Evolutionary conservation across 1,139 yeast species (phyloP).

Genomic region (Spencermartinsiella ligniputridi): DNA sequence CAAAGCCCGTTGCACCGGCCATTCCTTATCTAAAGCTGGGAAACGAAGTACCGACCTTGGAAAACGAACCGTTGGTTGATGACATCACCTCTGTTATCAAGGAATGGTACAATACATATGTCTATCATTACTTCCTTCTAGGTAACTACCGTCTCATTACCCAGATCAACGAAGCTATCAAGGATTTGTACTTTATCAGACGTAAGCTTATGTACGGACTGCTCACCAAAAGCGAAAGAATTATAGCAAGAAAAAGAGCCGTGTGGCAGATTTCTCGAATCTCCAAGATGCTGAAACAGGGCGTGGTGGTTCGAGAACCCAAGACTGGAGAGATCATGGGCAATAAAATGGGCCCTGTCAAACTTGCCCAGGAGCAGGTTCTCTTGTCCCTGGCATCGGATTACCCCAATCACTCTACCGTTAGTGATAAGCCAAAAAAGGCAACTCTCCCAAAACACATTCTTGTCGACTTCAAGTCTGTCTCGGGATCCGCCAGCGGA

Average conservation of each 20-base stretch:
- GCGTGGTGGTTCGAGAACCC: slow-evolving; percentile 73
- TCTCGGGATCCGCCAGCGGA: slow-evolving; percentile 50
- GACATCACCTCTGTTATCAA: slow-evolving; percentile 32
- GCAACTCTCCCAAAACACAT: slow-evolving; percentile 62
- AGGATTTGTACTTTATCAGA: slow-evolving; percentile 60
- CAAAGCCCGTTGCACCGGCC: slow-evolving; percentile 26
- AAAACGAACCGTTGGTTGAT: slow-evolving; percentile 30
- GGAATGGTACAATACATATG: slow-evolving; percentile 33
- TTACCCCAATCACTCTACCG: slow-evolving; percentile 49
- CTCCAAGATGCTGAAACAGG: slow-evolving; percentile 61
- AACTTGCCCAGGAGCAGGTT: slow-evolving; percentile 63
- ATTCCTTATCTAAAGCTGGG: slow-evolving; percentile 30
- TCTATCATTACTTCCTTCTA: slow-evolving; percentile 29
- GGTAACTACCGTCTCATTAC: slow-evolving; percentile 37
- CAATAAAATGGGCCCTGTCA: slow-evolving; percentile 44
- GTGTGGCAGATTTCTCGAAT: slow-evolving; percentile 59
- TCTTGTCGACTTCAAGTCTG: slow-evolving; percentile 73
- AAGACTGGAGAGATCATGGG: slow-evolving; percentile 59
- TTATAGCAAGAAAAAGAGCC: slow-evolving; percentile 53
- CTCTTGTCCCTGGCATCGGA: slow-evolving; percentile 70
- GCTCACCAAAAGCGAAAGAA: slow-evolving; percentile 56
- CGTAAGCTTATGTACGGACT: slow-evolving; percentile 53
- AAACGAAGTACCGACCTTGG: slow-evolving; percentile 24
- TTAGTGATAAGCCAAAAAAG: slow-evolving; percentile 29
- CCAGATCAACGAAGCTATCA: slow-evolving; percentile 29